phyloP scores from a whole-genome alignment of 257 asterid genomes.

The Cordia subcordata region DNA sequence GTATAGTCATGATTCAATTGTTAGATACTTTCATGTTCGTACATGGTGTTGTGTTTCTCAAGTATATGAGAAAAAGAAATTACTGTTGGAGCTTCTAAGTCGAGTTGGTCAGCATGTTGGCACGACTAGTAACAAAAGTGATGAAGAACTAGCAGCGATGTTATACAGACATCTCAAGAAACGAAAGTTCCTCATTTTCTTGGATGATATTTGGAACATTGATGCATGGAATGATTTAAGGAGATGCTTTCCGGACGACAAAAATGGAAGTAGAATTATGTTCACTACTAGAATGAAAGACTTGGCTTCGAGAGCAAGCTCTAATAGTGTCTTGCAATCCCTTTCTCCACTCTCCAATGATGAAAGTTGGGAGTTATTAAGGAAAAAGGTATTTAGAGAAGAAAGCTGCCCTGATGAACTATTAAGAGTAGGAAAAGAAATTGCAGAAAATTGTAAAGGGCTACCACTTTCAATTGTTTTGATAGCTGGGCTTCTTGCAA shows the following conservation, averaged over 20 bases:
- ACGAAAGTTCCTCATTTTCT: not conserved
- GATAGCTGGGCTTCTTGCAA: not conserved
- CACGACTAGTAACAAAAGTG: too few species aligned
- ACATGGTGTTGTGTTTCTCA: not conserved
- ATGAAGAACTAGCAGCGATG: not conserved
- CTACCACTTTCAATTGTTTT: constrained; percentile 1
- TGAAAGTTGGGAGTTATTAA: too few species aligned
- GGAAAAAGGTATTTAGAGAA: too few species aligned
- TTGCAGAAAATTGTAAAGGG: not conserved
- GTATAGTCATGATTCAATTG: not conserved
- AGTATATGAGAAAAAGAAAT: too few species aligned
- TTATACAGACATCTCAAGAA: not conserved
- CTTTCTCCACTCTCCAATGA: too few species aligned
- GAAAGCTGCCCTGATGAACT: not conserved
- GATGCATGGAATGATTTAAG: not conserved
- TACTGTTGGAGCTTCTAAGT: not conserved
- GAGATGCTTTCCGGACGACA: not conserved
- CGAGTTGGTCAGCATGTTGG: too few species aligned
- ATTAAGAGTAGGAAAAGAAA: not conserved
- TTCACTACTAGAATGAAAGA: too few species aligned
- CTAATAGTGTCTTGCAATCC: not conserved
- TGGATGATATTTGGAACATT: not conserved
- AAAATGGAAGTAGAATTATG: too few species aligned
- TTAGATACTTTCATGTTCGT: not conserved
- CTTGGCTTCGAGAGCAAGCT: too few species aligned